Evolutionary conservation across 495 filamentous ascomycete genomes (phyloP), one percentile per base, ranked within the genome.

Genomic region (Sordaria brevicollis): DNA sequence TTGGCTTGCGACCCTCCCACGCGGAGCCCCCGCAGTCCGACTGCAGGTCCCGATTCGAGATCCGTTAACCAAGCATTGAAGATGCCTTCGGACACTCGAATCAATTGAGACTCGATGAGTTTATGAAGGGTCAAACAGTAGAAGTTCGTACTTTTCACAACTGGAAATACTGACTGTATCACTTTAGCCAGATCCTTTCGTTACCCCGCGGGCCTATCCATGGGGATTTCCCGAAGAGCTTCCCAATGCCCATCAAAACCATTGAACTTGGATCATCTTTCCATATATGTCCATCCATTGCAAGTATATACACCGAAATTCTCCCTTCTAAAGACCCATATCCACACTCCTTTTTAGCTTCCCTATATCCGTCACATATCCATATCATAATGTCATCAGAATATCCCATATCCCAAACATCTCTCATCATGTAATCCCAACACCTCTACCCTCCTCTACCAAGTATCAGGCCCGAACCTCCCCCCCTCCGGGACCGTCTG

Each of bases 391-490:
- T 10, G 7, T 36, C 35, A 36, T 36, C 35, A 36, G 11, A 2
- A 36, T 36, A 36, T 36, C 35, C 35, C 8, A 57, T 3, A n/a
- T n/a, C n/a, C 2, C 25, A 29, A 21, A 31, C 5, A 10, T n/a
- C 2, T 4, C 21, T 15, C 5, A 57, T 4, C 25, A 31, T 1
- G 0, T 31, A 8, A 3, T 2, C 49, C 25, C 5, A 62, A 62
- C n/a, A 8, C 19, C 54, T 67, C 67, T 8, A 8, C 5, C 49
- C 13, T 31, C 49, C 49, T 31, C 49, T 62, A 89, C 87, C 88
- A 89, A 8, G 49, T 78, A 72, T 85, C 83, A 4, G 88, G 88
- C 19, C 88, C 88, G 75, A 90, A 90, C 71, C 78, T 79, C 4
- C 80, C 82, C 2, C 87, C 88, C 35, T 85, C 81, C 3, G 82